Percentiles rank a stretch among this genome's conserved stretches.
Evolutionary conservation across 345 rosid genomes (phyloP).

Genomic region (Euphorbia tirucalli): DNA sequence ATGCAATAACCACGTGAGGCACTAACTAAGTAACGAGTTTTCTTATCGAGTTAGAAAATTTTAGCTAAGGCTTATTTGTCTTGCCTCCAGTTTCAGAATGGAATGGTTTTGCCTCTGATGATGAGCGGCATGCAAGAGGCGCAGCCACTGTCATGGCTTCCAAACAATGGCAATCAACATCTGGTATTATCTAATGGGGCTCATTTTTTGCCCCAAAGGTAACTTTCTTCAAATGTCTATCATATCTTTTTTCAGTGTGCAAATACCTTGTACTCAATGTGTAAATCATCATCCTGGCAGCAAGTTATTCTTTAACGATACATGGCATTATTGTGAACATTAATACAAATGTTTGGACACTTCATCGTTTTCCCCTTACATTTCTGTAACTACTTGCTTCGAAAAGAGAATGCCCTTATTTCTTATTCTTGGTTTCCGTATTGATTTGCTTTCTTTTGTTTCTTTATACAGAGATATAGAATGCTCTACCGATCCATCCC

Average conservation of each 20-base stretch:
- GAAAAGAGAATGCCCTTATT: not conserved
- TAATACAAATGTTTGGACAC: not conserved
- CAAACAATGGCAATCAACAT: slow-evolving; percentile 56
- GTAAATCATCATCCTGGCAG: not conserved
- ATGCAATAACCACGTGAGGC: slow-evolving; percentile 55
- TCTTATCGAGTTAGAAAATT: slow-evolving; percentile 1
- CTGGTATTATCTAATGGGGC: slow-evolving; percentile 52
- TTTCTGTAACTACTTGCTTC: not conserved
- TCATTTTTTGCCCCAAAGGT: slow-evolving; percentile 57
- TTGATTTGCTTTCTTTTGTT: slow-evolving; percentile 14
- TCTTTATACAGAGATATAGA: slow-evolving; percentile 47
- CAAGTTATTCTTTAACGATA: not conserved
- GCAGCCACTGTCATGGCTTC: slow-evolving; percentile 65
- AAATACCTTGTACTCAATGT: not conserved
- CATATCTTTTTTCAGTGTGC: slow-evolving; percentile 4
- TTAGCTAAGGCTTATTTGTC: slow-evolving; percentile 12
- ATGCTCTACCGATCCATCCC: slow-evolving; percentile 42
- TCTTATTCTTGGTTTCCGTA: not conserved
- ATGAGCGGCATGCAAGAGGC: slow-evolving; percentile 64
- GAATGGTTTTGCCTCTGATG: slow-evolving; percentile 53
- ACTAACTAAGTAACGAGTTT: slow-evolving; percentile 7
- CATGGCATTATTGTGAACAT: not conserved
- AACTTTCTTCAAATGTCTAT: slow-evolving; percentile 12
- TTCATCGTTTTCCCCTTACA: not conserved
- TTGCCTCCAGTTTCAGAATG: slow-evolving; percentile 53